These are phyloP conservation scores for Saccharomycopsis sp. DNA, from an alignment of 805 yeast genomes.

Conservation along the genomic window DNA sequence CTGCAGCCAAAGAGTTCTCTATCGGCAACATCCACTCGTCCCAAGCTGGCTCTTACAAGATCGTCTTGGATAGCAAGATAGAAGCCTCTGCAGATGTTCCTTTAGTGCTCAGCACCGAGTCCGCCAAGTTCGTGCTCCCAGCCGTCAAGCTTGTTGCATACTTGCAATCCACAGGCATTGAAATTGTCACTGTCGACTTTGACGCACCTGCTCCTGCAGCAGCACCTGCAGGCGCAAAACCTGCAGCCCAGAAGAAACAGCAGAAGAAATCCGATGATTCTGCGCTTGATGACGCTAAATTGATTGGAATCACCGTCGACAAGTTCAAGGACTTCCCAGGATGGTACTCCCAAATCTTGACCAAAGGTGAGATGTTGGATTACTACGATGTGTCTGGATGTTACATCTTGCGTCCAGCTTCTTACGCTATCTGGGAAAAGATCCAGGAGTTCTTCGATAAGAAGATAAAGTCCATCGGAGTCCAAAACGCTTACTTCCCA, in stretches of 20 bases:
- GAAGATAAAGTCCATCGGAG: conserved; percentile 81
- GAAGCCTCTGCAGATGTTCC: conserved; percentile 31
- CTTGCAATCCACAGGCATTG: conserved; percentile 46
- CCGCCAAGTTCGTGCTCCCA: conserved; percentile 44
- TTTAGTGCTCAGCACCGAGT: conserved; percentile 43
- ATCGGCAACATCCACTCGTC: conserved; percentile 40
- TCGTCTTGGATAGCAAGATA: conserved; percentile 51
- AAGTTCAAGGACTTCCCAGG: conserved; percentile 88
- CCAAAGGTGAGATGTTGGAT: conserved; percentile 97
- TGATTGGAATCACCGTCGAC: conserved; percentile 94
- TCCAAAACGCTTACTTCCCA: conserved; percentile 94
- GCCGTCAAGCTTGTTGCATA: conserved; percentile 42
- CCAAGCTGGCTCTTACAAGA: conserved; percentile 52
- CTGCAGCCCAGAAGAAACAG: conserved; percentile 27
- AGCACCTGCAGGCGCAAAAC: conserved; percentile 26
- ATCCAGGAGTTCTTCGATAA: conserved; percentile 84
- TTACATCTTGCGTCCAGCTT: conserved; percentile 93
- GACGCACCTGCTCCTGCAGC: conserved; percentile 37
- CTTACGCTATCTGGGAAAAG: conserved; percentile 90
- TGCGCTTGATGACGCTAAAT: conserved; percentile 73
- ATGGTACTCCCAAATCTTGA: conserved; percentile 95
- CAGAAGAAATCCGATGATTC: conserved; percentile 32
- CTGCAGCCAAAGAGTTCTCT: conserved; percentile 55
- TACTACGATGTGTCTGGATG: conserved; percentile 99
- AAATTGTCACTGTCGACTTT: conserved; percentile 49